Conservation (phyloP, 371 early-diverging fungal species). For the Rhizomucor pusillus region DNA sequence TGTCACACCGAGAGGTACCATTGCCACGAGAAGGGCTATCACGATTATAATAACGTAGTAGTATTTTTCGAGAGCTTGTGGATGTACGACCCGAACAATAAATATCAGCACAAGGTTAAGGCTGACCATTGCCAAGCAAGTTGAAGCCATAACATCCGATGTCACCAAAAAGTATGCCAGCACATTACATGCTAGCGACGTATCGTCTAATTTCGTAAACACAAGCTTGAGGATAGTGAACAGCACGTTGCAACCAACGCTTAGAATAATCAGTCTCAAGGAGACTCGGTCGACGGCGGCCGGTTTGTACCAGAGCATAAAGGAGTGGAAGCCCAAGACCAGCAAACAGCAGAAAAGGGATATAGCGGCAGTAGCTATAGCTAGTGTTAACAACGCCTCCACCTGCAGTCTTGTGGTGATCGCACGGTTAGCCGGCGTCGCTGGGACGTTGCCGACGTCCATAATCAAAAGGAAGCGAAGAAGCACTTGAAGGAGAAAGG, state of each 20-base stretch:
- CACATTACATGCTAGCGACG: slow-evolving; percentile 10
- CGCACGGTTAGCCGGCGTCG: too few species aligned
- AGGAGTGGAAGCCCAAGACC: slow-evolving; percentile 17
- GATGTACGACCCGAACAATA: slow-evolving; percentile 19
- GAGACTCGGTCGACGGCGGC: slow-evolving; percentile 30
- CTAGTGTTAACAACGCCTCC: not conserved
- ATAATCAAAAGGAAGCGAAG: too few species aligned
- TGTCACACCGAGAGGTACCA: slow-evolving; percentile 12
- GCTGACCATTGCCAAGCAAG: slow-evolving; percentile 33
- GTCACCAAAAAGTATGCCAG: slow-evolving; percentile 17
- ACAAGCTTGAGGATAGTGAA: slow-evolving; percentile 19
- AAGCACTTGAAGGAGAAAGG: too few species aligned
- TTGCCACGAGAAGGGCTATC: slow-evolving; percentile 11
- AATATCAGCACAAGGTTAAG: slow-evolving; percentile 35
- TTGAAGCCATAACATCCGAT: slow-evolving; percentile 29
- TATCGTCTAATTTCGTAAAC: slow-evolving; percentile 4
- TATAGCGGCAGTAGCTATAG: not conserved
- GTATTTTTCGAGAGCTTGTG: slow-evolving; percentile 22
- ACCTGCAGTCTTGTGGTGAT: too few species aligned
- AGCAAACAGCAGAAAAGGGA: slow-evolving; percentile 15
- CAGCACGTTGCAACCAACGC: slow-evolving; percentile 18
- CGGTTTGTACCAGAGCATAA: slow-evolving; percentile 21
- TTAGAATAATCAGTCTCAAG: slow-evolving; percentile 28
- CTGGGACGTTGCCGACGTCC: too few species aligned
- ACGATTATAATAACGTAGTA: slow-evolving; percentile 20